Base-by-base conservation (phyloP, 805 yeast genomes). In the Debaryomyces tyrocola region DNA sequence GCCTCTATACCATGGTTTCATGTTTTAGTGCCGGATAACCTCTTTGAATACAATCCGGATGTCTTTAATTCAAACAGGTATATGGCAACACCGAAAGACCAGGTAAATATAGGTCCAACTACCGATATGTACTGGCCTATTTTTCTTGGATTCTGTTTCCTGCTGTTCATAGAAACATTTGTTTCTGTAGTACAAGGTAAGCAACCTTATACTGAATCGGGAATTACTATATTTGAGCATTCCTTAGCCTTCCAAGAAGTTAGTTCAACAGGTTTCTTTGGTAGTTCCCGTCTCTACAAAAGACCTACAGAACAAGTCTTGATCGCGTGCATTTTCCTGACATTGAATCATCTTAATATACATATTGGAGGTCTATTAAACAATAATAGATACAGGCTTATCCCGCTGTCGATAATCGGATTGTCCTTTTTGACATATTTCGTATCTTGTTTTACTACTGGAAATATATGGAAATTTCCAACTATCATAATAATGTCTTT, bases 201-300 rank as follows among this genome's bases (percentile, higher is more conserved):
- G 34, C 69, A 69, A 37, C 86, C 89, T 6, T 72, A 75, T 45
- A 75, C 80, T 17, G 91, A 85, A 46, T 77, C 84, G 12, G 89
- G 89, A 0, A 69, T 86, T 51, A 83, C 94, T 0, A 65, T 87
- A 31, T 85, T 87, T 63, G 94, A 87, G 60, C 85, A 82, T 55
- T 84, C 92, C 4, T 61, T 85, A 12, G 87, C 89, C 10, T 85
- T 85, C 58, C 91, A 86, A 56, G 94, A 87, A 54, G 83, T 78
- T 47, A 85, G 77, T 59, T 55, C 55, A 0, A 45, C 38, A 3
- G 52, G 61, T 37, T 57, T 67, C 43, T 56, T 64, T 37, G 59
- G 65, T 9, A 55, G 53, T 36, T 42, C 48, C 3, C 51, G 48
- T 20, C 42, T 50, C 18, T 53, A 47, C 7, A 47, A 55, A 39